phyloP scores from a whole-genome alignment of 768 basidiomycete species.

The Termitomyces sp. region DNA sequence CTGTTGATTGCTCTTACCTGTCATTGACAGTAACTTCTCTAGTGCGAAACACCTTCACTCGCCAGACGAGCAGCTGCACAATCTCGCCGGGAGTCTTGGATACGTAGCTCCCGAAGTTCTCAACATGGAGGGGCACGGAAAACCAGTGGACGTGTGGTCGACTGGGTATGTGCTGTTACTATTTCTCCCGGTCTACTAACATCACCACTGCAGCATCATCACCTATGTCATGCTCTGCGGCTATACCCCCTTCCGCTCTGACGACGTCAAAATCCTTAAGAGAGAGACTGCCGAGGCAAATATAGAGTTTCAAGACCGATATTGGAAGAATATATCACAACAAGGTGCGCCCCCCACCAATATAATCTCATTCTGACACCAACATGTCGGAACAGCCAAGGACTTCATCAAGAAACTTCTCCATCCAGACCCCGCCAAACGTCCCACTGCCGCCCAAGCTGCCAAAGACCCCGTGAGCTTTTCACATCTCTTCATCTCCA shows the following conservation, averaged over 20 bases:
- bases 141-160: conserved; percentile 93
- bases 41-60: conserved; percentile 84
- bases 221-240: conserved; percentile 94
- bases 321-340: conserved; percentile 87
- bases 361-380: not conserved
- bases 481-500: not conserved
- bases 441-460: conserved; percentile 76
- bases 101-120: conserved; percentile 92
- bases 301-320: conserved; percentile 89
- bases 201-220: conserved; percentile 60
- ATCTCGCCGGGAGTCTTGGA: conserved; percentile 79
- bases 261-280: conserved; percentile 70
- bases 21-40: conserved; percentile 1
- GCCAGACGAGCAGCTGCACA: conserved; percentile 65
- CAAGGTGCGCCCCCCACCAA: conserved; percentile 50
- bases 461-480: conserved; percentile 56
- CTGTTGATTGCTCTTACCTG: not conserved
- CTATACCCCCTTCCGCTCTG: conserved; percentile 91
- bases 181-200: not conserved
- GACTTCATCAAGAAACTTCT: conserved; percentile 74
- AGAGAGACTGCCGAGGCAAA: conserved; percentile 83
- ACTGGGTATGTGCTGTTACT: conserved; percentile 57
- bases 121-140: conserved; percentile 79
- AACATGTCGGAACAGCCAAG: conserved; percentile 58
- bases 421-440: conserved; percentile 62